A percentile compares a stretch with the other conserved stretches of the same genome.
Evolutionary conservation across 306 rosid species (phyloP).

Genomic region (Glycine soja): DNA sequence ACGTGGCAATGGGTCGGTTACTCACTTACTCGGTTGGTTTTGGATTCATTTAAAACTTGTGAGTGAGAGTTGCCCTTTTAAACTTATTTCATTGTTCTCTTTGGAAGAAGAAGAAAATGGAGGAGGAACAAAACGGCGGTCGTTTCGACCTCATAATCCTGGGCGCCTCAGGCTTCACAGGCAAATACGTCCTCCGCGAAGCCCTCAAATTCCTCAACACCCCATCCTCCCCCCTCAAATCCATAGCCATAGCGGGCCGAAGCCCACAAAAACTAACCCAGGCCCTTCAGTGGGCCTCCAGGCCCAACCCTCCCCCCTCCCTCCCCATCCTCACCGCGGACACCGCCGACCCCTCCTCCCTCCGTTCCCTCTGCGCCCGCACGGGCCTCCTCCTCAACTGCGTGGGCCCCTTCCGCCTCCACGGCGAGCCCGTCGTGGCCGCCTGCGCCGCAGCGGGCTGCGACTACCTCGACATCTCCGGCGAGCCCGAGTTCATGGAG

Average conservation of each 20-base stretch:
- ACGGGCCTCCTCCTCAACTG: conserved; percentile 81
- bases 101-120: background rate
- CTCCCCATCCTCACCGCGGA: conserved; percentile 70
- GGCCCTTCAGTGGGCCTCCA: conserved; percentile 73
- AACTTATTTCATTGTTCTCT: too few species aligned
- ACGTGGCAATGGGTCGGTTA: too few species aligned
- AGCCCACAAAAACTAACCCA: conserved; percentile 61
- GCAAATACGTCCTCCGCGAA: conserved; percentile 77
- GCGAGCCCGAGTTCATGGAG: conserved; percentile 97
- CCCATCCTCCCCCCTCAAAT: conserved; percentile 64
- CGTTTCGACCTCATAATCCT: conserved; percentile 68
- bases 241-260: conserved; percentile 86
- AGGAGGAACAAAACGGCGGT: conserved; percentile 19
- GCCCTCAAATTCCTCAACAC: conserved; percentile 73
- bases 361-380: conserved; percentile 65
- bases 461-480: conserved; percentile 83
- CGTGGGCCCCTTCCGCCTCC: conserved; percentile 91
- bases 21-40: too few species aligned
- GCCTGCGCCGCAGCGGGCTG: conserved; percentile 74
- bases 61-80: background rate
- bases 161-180: conserved; percentile 92
- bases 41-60: background rate
- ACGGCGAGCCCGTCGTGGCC: conserved; percentile 77
- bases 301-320: conserved; percentile 61
- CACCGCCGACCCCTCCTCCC: conserved; percentile 64